A percentile compares a stretch with the other conserved stretches of the same genome.
These are phyloP conservation scores for Penicillium crustosum DNA, from an alignment of 2,329 filamentous ascomycete genomes.

Conservation along the genomic window DNA sequence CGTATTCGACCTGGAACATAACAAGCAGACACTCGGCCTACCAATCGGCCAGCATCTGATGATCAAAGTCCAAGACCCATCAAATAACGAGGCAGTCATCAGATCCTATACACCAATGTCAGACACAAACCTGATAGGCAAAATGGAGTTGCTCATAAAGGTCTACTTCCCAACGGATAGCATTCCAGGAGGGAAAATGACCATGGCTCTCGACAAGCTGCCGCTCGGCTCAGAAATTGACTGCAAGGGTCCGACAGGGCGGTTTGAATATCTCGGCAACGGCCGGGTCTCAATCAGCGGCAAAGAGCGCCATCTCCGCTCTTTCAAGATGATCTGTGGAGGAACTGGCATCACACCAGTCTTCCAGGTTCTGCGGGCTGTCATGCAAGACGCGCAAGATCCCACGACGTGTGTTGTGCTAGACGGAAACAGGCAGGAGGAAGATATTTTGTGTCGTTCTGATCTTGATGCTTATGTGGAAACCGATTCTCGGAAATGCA, in stretches of 20 bases:
- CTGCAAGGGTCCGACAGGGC: slow-evolving; percentile 84
- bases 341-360: slow-evolving; percentile 93
- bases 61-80: slow-evolving; percentile 74
- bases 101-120: slow-evolving; percentile 86
- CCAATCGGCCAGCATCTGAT: slow-evolving; percentile 85
- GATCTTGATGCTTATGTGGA: slow-evolving; percentile 67
- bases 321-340: slow-evolving; percentile 82
- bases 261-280: slow-evolving; percentile 73
- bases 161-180: slow-evolving; percentile 66
- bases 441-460: slow-evolving; percentile 76
- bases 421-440: slow-evolving; percentile 72
- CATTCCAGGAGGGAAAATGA: slow-evolving; percentile 74
- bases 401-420: slow-evolving; percentile 69
- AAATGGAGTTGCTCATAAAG: slow-evolving; percentile 76
- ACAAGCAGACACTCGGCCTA: slow-evolving; percentile 68
- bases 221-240: slow-evolving; percentile 72
- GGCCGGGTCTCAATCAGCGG: slow-evolving; percentile 65
- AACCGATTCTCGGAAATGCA: slow-evolving; percentile 56
- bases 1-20: slow-evolving; percentile 73
- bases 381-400: slow-evolving; percentile 65
- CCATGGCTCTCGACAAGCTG: slow-evolving; percentile 70
- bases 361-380: slow-evolving; percentile 75
- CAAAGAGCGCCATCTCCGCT: slow-evolving; percentile 57
- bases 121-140: slow-evolving; percentile 59
- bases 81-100: slow-evolving; percentile 68